A percentile compares a stretch with the other conserved stretches of the same genome.
phyloP scores from a whole-genome alignment of 2,329 filamentous ascomycete species.

The Xylariaceae sp. region DNA sequence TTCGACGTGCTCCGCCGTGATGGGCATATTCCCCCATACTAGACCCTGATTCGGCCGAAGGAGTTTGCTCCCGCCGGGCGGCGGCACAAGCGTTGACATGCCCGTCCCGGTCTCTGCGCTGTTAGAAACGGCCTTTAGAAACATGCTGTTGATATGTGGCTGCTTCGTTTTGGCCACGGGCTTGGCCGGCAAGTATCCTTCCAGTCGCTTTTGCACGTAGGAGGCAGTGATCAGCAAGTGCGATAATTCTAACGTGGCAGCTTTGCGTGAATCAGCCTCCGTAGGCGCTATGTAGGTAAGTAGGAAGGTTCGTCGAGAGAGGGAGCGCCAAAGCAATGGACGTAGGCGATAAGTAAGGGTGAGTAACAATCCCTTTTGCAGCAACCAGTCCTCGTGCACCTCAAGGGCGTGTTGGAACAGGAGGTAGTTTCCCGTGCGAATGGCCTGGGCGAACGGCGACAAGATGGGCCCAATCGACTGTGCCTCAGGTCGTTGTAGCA shows the following conservation, averaged over 20 bases:
- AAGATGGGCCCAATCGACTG: conserved; percentile 62
- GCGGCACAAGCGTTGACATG: conserved; percentile 45
- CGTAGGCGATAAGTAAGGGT: conserved; percentile 73
- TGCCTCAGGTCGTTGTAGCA: conserved; percentile 70
- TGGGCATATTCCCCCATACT: conserved; percentile 59
- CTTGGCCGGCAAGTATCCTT: conserved; percentile 50
- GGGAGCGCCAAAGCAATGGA: conserved; percentile 76
- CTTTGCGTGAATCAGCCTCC: conserved; percentile 52
- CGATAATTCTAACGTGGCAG: conserved; percentile 69
- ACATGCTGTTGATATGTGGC: conserved; percentile 46
- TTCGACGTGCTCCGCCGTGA: conserved; percentile 66
- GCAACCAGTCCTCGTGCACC: conserved; percentile 65
- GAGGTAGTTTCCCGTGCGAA: conserved; percentile 69
- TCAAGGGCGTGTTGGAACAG: conserved; percentile 67
- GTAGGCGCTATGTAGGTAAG: conserved; percentile 69
- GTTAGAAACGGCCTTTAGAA: conserved; percentile 51
- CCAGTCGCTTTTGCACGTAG: conserved; percentile 61
- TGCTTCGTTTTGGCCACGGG: conserved; percentile 34
- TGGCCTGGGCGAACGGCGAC: conserved; percentile 65
- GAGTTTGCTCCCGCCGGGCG: conserved; percentile 43
- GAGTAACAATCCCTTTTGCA: conserved; percentile 69
- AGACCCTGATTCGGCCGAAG: conserved; percentile 57
- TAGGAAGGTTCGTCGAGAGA: conserved; percentile 73
- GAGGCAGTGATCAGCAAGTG: conserved; percentile 62
- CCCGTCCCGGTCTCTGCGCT: conserved; percentile 33